A percentile compares a stretch with the other conserved stretches of the same genome.
Evolutionary conservation across 164 flowering plant species (phyloP).

Genomic region (Tetracentron sinense): DNA sequence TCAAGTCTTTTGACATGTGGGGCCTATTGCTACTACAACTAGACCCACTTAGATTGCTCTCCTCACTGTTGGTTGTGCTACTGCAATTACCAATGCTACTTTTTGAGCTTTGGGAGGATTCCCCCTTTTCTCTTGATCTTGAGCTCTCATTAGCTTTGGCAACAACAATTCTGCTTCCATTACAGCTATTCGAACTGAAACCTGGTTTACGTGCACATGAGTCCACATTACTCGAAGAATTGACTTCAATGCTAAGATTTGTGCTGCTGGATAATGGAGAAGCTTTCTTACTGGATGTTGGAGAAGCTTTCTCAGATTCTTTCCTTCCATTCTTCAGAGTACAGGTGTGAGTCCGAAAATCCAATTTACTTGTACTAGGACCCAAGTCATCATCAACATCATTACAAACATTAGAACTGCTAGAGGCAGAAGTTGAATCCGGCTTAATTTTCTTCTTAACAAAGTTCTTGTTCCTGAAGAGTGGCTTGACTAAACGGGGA

Average conservation of each 20-base stretch:
- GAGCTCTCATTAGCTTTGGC: conserved; percentile 37
- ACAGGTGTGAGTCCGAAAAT: conserved; percentile 14
- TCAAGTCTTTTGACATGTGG: conserved; percentile 84
- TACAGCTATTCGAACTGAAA: conserved; percentile 19
- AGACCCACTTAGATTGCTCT: conserved; percentile 58
- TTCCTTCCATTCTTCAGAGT: conserved; percentile 17
- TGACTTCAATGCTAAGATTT: conserved; percentile 26
- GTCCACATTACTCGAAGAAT: conserved; percentile 25
- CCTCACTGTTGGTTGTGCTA: conserved; percentile 72
- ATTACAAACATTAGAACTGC: conserved; percentile 14
- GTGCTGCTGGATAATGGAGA: conserved; percentile 27
- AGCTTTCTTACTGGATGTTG: conserved; percentile 21
- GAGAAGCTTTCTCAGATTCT: conserved; percentile 25
- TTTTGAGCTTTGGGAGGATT: conserved; percentile 82
- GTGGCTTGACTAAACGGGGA: conserved; percentile 31
- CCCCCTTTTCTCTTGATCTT: conserved; percentile 55
- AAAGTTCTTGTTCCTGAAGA: conserved; percentile 37
- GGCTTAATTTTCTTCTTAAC: conserved; percentile 50
- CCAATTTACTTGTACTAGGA: conserved; percentile 22
- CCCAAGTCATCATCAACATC: conserved; percentile 14
- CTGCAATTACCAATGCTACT: conserved; percentile 78
- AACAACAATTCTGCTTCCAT: conserved; percentile 17
- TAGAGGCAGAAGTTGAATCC: conserved; percentile 22
- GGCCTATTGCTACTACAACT: conserved; percentile 62
- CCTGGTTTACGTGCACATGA: conserved; percentile 20